Conservation (phyloP, 441 rosid species). For the Gossypium laxum region DNA sequence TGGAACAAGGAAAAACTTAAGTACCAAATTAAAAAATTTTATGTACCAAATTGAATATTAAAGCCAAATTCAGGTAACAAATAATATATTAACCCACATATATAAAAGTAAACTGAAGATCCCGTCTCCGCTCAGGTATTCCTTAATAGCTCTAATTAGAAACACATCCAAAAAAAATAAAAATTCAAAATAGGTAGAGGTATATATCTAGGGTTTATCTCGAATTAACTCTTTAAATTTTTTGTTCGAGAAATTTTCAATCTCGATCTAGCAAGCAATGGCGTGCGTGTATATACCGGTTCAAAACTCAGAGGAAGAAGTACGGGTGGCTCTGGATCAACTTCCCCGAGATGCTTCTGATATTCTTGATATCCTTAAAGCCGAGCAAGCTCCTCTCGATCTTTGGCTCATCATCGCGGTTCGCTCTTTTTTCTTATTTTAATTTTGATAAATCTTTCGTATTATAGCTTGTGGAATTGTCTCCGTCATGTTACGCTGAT, state of each 20-base stretch:
- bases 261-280: conserved; percentile 32
- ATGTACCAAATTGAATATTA: too few relatives aligned
- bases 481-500: neutral
- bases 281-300: conserved; percentile 88
- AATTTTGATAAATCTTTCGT: neutral
- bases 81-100: too few relatives aligned
- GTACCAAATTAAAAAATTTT: too few relatives aligned
- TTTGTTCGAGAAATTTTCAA: neutral
- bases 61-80: too few relatives aligned
- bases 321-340: conserved; percentile 84
- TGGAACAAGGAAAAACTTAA: too few relatives aligned
- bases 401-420: conserved; percentile 97
- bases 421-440: neutral
- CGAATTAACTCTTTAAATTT: neutral
- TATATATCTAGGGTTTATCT: conserved; percentile 13
- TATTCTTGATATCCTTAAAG: conserved; percentile 92
- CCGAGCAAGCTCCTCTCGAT: conserved; percentile 92
- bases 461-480: neutral
- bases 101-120: neutral
- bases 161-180: neutral
- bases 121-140: neutral
- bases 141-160: neutral
- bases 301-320: conserved; percentile 94
- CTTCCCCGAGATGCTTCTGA: conserved; percentile 95
- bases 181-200: neutral